These are phyloP conservation scores for Trichoderma aggressivum DNA, from an alignment of 2,329 filamentous ascomycete genomes.

Conservation along the genomic window DNA sequence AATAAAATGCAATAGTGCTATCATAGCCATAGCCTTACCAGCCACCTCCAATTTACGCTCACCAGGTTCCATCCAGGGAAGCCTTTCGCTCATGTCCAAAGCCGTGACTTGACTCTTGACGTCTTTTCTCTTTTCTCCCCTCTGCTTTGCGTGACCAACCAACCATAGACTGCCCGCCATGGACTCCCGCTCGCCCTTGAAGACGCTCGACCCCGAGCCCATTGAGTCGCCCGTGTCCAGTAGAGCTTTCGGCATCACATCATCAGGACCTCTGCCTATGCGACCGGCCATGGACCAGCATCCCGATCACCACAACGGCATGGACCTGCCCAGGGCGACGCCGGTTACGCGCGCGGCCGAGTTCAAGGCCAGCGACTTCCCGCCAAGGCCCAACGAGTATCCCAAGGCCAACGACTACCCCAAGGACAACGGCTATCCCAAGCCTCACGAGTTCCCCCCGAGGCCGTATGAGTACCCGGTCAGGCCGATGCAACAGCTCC, in stretches of 20 bases:
- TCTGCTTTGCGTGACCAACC: background rate
- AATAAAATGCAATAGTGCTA: background rate
- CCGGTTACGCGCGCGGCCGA: slow-evolving; percentile 18
- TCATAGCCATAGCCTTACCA: slow-evolving; percentile 4
- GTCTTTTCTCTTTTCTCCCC: background rate
- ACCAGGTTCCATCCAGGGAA: background rate
- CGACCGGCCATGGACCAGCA: slow-evolving; percentile 24
- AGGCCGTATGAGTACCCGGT: slow-evolving; percentile 9
- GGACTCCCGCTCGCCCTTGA: slow-evolving; percentile 14
- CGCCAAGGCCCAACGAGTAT: background rate
- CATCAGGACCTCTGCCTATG: slow-evolving; percentile 18
- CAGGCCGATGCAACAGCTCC: slow-evolving; percentile 15
- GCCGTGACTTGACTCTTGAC: background rate
- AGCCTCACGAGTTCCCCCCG: slow-evolving; percentile 9
- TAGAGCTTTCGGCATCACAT: background rate
- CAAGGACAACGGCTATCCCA: background rate
- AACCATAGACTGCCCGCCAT: slow-evolving; percentile 8
- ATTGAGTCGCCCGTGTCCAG: slow-evolving; percentile 10
- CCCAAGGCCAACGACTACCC: background rate
- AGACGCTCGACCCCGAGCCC: slow-evolving; percentile 10
- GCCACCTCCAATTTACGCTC: slow-evolving; percentile 15
- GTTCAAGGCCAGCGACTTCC: slow-evolving; percentile 11
- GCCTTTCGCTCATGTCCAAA: background rate
- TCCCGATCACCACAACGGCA: slow-evolving; percentile 25
- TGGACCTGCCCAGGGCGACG: slow-evolving; percentile 18